A percentile compares a stretch with the other conserved stretches of the same genome.
These are phyloP conservation scores for Opeltia flavorubescens DNA, from an alignment of 495 filamentous ascomycete species.

Conservation along the genomic window DNA sequence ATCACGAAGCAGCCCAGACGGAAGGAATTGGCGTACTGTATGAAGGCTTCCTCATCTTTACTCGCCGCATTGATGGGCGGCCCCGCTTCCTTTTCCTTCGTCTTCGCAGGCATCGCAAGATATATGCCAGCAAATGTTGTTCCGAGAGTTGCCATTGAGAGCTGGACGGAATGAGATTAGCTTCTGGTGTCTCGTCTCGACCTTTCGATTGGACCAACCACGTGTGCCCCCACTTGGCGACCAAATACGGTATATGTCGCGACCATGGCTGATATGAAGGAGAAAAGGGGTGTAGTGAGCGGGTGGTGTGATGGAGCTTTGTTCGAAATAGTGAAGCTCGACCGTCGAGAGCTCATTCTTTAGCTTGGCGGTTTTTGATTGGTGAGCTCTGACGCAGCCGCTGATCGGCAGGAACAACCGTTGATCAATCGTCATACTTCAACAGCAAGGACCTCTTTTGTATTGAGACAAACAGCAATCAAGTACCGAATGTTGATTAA, in stretches of 20 bases:
- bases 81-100: constrained; percentile 42
- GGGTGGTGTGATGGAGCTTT: constrained; percentile 3
- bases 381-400: too few species aligned
- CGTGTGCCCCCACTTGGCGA: constrained; percentile 84
- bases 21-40: constrained; percentile 55
- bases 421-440: too few species aligned
- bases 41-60: constrained; percentile 92
- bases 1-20: not conserved
- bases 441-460: too few species aligned
- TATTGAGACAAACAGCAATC: too few species aligned
- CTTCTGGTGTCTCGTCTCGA: not conserved
- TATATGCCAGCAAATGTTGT: constrained; percentile 44
- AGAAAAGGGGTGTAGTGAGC: too few species aligned
- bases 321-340: not conserved
- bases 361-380: too few species aligned
- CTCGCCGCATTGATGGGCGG: constrained; percentile 79
- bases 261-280: constrained; percentile 82
- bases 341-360: too few species aligned
- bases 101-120: constrained; percentile 42
- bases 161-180: constrained; percentile 33
- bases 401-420: too few species aligned
- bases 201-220: constrained; percentile 45
- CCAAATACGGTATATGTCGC: constrained; percentile 72
- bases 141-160: constrained; percentile 72
- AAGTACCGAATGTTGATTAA: not conserved